These are phyloP conservation scores for Phaeosphaeria sp. DNA, from an alignment of 2,329 filamentous ascomycete species.

Conservation along the genomic window DNA sequence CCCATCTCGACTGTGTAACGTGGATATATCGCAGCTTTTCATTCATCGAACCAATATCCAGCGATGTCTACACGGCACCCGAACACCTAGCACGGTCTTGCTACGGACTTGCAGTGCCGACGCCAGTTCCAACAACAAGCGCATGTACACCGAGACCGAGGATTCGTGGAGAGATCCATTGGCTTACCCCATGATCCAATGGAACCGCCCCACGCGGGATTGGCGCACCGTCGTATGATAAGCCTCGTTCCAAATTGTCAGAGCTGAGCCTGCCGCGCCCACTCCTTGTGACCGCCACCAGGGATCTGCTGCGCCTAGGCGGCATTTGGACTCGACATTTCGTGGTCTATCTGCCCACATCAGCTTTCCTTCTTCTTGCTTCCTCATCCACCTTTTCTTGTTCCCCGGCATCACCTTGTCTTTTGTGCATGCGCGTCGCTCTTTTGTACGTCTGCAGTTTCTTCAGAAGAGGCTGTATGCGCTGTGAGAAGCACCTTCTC, in stretches of 20 bases:
- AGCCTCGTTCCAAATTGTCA: slow-evolving; percentile 2
- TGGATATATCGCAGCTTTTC: not conserved
- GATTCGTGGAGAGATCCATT: not conserved
- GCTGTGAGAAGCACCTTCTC: slow-evolving; percentile 1
- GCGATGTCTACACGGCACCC: not conserved
- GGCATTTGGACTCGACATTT: slow-evolving; percentile 1
- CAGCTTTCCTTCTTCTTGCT: slow-evolving; percentile 1
- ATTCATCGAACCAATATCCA: not conserved
- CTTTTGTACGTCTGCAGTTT: not conserved
- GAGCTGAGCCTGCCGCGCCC: slow-evolving; percentile 3
- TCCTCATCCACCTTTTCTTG: slow-evolving; percentile 1
- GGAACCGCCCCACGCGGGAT: slow-evolving; percentile 4
- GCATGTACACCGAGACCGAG: not conserved
- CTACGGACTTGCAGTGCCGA: not conserved
- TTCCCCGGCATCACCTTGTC: not conserved
- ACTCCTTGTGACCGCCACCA: not conserved
- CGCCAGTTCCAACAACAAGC: not conserved
- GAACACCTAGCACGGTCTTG: not conserved
- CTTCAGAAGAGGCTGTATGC: not conserved
- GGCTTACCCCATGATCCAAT: not conserved
- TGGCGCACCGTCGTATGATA: slow-evolving; percentile 2
- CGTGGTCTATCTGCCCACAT: slow-evolving; percentile 1
- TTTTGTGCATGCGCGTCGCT: not conserved
- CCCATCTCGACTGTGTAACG: not conserved
- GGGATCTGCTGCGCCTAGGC: slow-evolving; percentile 7